These are phyloP conservation scores for Cordyceps javanica DNA, from an alignment of 2,329 filamentous ascomycete species.

Conservation along the genomic window DNA sequence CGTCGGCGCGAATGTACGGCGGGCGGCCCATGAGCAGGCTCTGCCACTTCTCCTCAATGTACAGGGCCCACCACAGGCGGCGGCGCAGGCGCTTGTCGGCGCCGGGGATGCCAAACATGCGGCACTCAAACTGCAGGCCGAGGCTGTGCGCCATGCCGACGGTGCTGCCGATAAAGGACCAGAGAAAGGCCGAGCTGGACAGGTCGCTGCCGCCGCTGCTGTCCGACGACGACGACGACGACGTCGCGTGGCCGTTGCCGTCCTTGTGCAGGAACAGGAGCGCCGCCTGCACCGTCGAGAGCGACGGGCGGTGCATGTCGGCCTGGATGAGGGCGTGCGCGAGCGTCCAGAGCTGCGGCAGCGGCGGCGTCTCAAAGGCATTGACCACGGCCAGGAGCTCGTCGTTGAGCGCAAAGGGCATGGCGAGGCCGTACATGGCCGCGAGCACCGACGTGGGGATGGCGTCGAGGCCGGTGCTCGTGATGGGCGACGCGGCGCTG, in stretches of 20 bases:
- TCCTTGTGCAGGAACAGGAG: slow-evolving; percentile 14
- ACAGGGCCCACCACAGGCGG: slow-evolving; percentile 34
- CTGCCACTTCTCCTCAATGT: slow-evolving; percentile 32
- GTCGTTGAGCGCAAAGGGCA: slow-evolving; percentile 15
- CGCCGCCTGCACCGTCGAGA: slow-evolving; percentile 10
- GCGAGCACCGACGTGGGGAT: slow-evolving; percentile 13
- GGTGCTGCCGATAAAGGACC: slow-evolving; percentile 30
- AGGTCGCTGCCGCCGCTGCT: slow-evolving; percentile 8
- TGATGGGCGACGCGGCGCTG: neutral
- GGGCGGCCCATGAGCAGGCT: slow-evolving; percentile 30
- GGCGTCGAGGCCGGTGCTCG: neutral
- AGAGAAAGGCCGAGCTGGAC: slow-evolving; percentile 28
- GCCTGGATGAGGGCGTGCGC: slow-evolving; percentile 10
- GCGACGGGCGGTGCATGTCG: slow-evolving; percentile 4
- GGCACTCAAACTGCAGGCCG: slow-evolving; percentile 30
- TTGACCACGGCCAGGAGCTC: slow-evolving; percentile 10
- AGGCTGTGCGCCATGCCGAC: slow-evolving; percentile 28
- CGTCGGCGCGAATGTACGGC: slow-evolving; percentile 26
- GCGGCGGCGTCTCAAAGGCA: slow-evolving; percentile 1
- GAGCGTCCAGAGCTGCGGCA: slow-evolving; percentile 11
- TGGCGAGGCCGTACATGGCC: slow-evolving; percentile 14
- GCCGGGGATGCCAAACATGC: slow-evolving; percentile 29
- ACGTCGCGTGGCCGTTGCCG: neutral
- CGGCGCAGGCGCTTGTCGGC: slow-evolving; percentile 32
- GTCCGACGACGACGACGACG: neutral